phyloP scores from a whole-genome alignment of 1,284 basidiomycete species.

The Pseudozyma pruni region DNA sequence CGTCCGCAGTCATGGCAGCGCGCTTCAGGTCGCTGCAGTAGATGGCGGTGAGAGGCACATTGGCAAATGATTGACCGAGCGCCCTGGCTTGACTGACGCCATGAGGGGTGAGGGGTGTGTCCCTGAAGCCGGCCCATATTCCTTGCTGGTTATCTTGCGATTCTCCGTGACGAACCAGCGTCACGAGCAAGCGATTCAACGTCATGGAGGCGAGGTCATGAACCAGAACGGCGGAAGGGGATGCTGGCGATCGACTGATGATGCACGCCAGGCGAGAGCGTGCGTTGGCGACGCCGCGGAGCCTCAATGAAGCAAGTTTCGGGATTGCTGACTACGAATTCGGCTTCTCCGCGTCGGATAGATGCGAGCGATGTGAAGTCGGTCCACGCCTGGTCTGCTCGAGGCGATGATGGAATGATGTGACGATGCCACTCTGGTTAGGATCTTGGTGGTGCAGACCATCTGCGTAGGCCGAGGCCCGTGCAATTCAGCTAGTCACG shows the following conservation, averaged over 20 bases:
- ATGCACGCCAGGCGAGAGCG: too few relatives aligned
- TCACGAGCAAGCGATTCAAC: conserved; percentile 46
- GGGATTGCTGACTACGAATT: background rate
- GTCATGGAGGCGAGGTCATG: conserved; percentile 12
- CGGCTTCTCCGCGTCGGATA: background rate
- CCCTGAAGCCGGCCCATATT: conserved; percentile 84
- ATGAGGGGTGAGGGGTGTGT: conserved; percentile 83
- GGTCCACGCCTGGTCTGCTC: too few relatives aligned
- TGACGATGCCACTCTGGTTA: too few relatives aligned
- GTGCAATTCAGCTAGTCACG: too few relatives aligned
- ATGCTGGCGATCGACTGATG: too few relatives aligned
- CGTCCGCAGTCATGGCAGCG: conserved; percentile 77
- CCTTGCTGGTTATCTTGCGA: conserved; percentile 69
- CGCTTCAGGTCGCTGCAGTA: conserved; percentile 83
- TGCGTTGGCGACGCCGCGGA: too few relatives aligned
- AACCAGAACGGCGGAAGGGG: too few relatives aligned
- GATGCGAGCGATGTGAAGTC: too few relatives aligned
- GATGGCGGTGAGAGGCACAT: conserved; percentile 75
- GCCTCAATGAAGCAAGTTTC: too few relatives aligned
- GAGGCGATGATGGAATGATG: background rate
- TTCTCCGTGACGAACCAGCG: conserved; percentile 57
- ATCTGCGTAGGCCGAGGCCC: too few relatives aligned
- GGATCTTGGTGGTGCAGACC: too few relatives aligned
- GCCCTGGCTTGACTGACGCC: conserved; percentile 88
- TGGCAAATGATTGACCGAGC: conserved; percentile 75